Base-by-base conservation (phyloP, 2,329 filamentous ascomycete species). In the Leptographium flavum region DNA sequence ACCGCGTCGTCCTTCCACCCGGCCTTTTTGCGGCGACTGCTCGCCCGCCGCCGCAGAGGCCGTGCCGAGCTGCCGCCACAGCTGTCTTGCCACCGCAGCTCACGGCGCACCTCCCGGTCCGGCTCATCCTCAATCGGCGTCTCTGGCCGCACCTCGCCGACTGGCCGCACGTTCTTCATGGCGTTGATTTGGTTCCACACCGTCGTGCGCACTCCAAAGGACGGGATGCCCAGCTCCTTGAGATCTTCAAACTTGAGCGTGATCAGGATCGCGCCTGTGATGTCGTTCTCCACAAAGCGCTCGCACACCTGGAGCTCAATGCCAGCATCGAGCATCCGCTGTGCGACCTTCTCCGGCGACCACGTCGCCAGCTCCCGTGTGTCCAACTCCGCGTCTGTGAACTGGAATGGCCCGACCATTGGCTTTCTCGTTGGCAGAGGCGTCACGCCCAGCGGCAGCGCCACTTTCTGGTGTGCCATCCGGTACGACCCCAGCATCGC, bases 221-320 rank as follows among this genome's bases (percentile, higher is more conserved):
- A 90, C 48, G 74, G 70, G 46, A 92, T 90, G 52, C 81, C 80
- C 17, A 92, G 71, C 62, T 92, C 85, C 60, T 82, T 82, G 46
- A 92, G 66, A 55, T 92, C 88, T 51, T 94, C 87, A 54, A 90
- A 88, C 58, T 94, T 87, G 37, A 98, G 68, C n/a, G 90, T 87
- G 43, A 94, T 79, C 19, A 96, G 68, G 46, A 96, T 85, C 5
- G 79, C 73, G 14, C 90, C 90, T 23, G 82, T 87, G 60, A 98
- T 95, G 58, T 98, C 90, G 60, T 98, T 93, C 55, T 83, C 76
- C 50, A 88, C 73, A 56, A 98, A 95, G 54, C 83, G 85, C 56
- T 93, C 81, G 11, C 92, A 81, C 42, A 90, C 72, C 7, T 72
- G 66, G 43, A 77, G 66, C 59, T 94, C 88, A 58, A 94, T 79